phyloP scores from a whole-genome alignment of 2,329 filamentous ascomycete species.

The Epichloe sylvatica region DNA sequence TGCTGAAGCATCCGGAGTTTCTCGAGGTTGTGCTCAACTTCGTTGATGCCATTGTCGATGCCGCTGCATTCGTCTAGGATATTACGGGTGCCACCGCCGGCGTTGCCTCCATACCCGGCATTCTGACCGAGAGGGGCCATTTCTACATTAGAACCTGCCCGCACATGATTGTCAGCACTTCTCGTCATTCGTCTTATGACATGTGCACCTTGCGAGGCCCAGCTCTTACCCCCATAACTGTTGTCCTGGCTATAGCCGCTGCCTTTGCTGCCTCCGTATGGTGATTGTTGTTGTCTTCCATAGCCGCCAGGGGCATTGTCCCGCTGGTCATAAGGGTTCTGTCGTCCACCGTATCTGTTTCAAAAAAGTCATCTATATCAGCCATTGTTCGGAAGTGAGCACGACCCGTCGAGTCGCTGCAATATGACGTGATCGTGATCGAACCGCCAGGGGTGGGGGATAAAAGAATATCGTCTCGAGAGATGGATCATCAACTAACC shows the following conservation, averaged over 20 bases:
- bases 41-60: conserved; percentile 63
- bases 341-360: conserved; percentile 37
- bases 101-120: conserved; percentile 26
- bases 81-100: conserved; percentile 48
- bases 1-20: conserved; percentile 59
- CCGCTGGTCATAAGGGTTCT: conserved; percentile 47
- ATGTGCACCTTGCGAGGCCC: neutral
- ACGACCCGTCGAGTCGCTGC: neutral
- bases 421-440: too few species aligned
- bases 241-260: conserved; percentile 13
- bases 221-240: conserved; percentile 18
- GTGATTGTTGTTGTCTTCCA: conserved; percentile 12
- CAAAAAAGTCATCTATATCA: neutral
- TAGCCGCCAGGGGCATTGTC: conserved; percentile 24
- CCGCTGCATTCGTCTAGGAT: conserved; percentile 76
- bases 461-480: neutral
- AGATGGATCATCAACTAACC: conserved; percentile 27
- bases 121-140: conserved; percentile 52
- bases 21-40: conserved; percentile 58
- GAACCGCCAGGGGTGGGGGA: neutral
- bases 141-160: conserved; percentile 44
- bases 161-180: neutral
- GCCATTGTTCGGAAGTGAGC: neutral
- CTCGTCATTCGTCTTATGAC: neutral
- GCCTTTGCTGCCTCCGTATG: conserved; percentile 11